Evolutionary conservation across 371 early-diverging fungal species (phyloP), one percentile per base, ranked within the genome.

Genomic region (Zopfochytrium polystomum): DNA sequence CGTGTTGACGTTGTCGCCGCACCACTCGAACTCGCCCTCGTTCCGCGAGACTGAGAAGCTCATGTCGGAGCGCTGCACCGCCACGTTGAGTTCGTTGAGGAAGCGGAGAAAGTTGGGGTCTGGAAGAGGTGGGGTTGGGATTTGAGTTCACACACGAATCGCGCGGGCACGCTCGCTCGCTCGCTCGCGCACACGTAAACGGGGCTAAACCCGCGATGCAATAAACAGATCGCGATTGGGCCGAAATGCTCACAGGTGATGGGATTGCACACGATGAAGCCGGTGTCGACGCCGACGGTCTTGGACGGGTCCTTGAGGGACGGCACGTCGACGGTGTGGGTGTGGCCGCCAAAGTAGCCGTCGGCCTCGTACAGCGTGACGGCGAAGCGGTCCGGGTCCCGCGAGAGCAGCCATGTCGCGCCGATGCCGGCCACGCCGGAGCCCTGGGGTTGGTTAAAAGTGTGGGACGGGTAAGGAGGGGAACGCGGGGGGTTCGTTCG

Each of bases 231-330:
- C 38, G 38, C 18, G 9, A 18, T 38, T 38, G 27, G 20, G 26
- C n/a, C 13, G 22, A 27, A 7, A 18, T 13, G 47, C 64, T 52
- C 32, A 64, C 64, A 79, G 2, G 82, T 83, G 43, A 80, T 61
- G 2, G 66, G 70, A 58, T 86, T 86, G 70, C 74, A 80, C 7
- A 85, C 85, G 52, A 86, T 85, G 64, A 86, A 86, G 25, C 86
- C 86, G 9, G 82, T 82, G 62, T 85, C 86, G n/a, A 85, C 84
- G 48, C 79, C 77, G 34, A 78, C 71, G 13, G 58, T 66, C 20
- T 54, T 22, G 2, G 20, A 31, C 0, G 49, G 26, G 15, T 66
- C 60, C 13, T 63, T 43, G 5, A 78, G 73, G 11, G 76, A 60
- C 5, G 52, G 59, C 32, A 77, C 67, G 38, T 79, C 75, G 27